Base-by-base conservation (phyloP, 306 rosid genomes). In the Oxytropis ochrocephala region DNA sequence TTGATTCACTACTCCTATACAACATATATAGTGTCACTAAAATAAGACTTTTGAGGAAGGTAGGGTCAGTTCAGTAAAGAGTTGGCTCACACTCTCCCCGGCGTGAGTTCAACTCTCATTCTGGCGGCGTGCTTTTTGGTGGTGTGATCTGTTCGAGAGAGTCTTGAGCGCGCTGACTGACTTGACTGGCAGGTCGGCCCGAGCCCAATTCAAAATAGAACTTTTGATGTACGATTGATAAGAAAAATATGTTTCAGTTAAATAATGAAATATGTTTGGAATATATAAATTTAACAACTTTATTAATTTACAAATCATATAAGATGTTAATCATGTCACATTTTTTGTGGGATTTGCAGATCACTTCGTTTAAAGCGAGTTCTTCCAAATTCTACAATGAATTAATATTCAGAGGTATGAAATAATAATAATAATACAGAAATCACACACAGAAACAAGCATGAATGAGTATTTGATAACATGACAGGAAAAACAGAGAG, bases 1-100 rank as follows among this genome's bases (percentile, higher is more conserved):
- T 24, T 24, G 29, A 24, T 24, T 24, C 29, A 24, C 2, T 24
- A 2, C 29, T 24, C 2, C 29, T 24, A 38, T 44, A 56, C 18
- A 53, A 53, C 54, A 32, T 52, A 7, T 14, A 69, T 49, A 46
- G 27, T 65, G 51, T 66, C 75, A 71, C 32, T 69, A 75, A 51
- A 38, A 8, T 52, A 63, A 35, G 53, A 53, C 69, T 44, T 76
- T 46, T 21, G 11, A 73, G n/a, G n/a, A n/a, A n/a, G n/a, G n/a
- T n/a, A n/a, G n/a, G n/a, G n/a, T n/a, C n/a, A n/a, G n/a, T n/a
- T n/a, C n/a, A n/a, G n/a, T n/a, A n/a, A n/a, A n/a, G n/a, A n/a
- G n/a, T n/a, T n/a, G n/a, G n/a, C n/a, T n/a, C n/a, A n/a, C n/a
- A n/a, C n/a, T n/a, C n/a, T n/a, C n/a, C n/a, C n/a, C n/a, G n/a